Percentiles rank a stretch among this genome's conserved stretches.
Conservation (phyloP, 108 stramenopile species). For the Chaetoceros muelleri region DNA sequence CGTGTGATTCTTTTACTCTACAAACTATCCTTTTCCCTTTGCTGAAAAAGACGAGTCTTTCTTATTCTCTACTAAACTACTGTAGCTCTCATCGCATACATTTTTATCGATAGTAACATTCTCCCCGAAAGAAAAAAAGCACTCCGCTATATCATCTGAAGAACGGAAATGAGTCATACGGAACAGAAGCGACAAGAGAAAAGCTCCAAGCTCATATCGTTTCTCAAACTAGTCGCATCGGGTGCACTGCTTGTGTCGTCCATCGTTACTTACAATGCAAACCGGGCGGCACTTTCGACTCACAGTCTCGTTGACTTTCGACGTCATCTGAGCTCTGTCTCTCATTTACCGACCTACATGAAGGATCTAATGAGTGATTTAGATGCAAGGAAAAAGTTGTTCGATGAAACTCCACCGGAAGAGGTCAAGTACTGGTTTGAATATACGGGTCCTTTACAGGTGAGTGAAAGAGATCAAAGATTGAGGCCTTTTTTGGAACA, state of each 20-base stretch:
- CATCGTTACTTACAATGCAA: background rate
- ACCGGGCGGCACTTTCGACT: background rate
- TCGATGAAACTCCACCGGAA: conserved; percentile 76
- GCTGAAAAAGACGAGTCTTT: no score
- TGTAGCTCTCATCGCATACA: no score
- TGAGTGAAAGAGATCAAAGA: conserved; percentile 18
- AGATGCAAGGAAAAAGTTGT: conserved; percentile 58
- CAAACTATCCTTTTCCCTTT: no score
- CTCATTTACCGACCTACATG: conserved; percentile 54
- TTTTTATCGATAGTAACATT: no score
- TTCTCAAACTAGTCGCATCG: background rate
- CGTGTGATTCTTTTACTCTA: no score
- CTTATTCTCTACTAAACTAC: no score
- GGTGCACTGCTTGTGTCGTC: background rate
- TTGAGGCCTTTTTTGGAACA: background rate
- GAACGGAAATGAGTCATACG: no score
- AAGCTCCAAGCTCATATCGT: background rate
- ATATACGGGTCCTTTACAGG: conserved; percentile 80
- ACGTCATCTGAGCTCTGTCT: background rate
- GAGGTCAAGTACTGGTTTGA: conserved; percentile 90
- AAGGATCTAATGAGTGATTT: conserved; percentile 50
- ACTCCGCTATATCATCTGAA: no score
- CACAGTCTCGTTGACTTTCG: background rate
- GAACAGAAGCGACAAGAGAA: background rate
- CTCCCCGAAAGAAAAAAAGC: no score